phyloP scores from a whole-genome alignment of 129 eudicot genomes.

The Pittosporum tobira region DNA sequence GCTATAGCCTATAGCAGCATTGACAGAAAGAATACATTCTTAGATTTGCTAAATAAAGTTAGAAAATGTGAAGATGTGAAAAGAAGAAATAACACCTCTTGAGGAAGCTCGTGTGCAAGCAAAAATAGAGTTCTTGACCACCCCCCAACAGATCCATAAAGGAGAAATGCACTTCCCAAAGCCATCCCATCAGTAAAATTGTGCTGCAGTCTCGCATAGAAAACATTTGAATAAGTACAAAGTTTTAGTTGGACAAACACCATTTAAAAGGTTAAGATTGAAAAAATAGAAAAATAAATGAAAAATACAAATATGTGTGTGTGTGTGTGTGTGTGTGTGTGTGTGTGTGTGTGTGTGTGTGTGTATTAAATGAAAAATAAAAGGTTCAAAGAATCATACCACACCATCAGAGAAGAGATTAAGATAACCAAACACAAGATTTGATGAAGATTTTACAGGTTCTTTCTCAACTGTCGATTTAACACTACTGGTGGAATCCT shows the following conservation, averaged over 20 bases:
- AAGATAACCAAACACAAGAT: slow-evolving; percentile 90
- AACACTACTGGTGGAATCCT: slow-evolving; percentile 15
- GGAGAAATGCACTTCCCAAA: slow-evolving; percentile 94
- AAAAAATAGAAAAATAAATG: too few species aligned
- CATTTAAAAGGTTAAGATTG: too few species aligned
- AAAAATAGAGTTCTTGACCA: slow-evolving; percentile 96
- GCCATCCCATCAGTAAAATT: slow-evolving; percentile 99
- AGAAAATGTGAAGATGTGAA: not conserved
- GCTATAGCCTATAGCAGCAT: not conserved
- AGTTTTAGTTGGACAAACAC: too few species aligned
- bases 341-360: too few species aligned
- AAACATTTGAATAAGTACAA: too few species aligned
- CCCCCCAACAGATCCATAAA: slow-evolving; percentile 93
- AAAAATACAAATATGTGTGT: too few species aligned
- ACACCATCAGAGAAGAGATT: slow-evolving; percentile 95
- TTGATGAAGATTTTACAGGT: slow-evolving; percentile 46
- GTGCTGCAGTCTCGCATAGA: slow-evolving; percentile 49
- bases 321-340: too few species aligned
- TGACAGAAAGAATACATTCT: not conserved
- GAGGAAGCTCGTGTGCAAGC: slow-evolving; percentile 98
- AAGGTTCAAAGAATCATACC: slow-evolving; percentile 38
- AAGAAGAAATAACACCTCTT: slow-evolving; percentile 51
- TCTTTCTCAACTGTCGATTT: slow-evolving; percentile 23
- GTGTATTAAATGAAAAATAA: not conserved
- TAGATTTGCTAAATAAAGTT: not conserved